Conservation (phyloP, 768 basidiomycete genomes). For the Wakefieldia striispora region DNA sequence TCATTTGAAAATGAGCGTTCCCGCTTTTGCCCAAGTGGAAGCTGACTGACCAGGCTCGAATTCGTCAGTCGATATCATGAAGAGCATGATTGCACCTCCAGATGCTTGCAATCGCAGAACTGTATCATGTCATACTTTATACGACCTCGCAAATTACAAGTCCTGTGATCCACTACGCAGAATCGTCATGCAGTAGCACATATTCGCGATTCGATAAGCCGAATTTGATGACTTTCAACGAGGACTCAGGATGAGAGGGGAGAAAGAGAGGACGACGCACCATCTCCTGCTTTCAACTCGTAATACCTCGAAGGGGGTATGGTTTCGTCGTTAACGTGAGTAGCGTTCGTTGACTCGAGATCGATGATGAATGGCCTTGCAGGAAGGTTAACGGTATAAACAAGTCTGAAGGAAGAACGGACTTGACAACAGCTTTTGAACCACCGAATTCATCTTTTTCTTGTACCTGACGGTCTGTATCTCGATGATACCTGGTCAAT, state of each 20-base stretch:
- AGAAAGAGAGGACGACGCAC: conserved; percentile 41
- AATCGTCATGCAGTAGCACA: conserved; percentile 81
- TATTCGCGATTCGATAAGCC: conserved; percentile 81
- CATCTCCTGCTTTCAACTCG: conserved; percentile 76
- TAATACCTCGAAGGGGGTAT: conserved; percentile 88
- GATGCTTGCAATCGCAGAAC: neutral
- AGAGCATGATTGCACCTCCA: neutral
- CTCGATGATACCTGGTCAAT: conserved; percentile 4
- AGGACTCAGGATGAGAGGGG: conserved; percentile 8
- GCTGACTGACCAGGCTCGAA: too few species aligned
- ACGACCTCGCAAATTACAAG: neutral
- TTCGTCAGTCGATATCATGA: neutral
- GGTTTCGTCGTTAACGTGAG: conserved; percentile 81
- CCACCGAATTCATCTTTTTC: conserved; percentile 88
- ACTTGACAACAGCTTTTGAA: conserved; percentile 82
- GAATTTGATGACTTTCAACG: conserved; percentile 72
- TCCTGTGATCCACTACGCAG: conserved; percentile 31
- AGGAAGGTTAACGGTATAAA: conserved; percentile 7
- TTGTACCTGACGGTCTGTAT: conserved; percentile 73
- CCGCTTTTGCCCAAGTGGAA: too few species aligned
- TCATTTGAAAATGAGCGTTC: too few species aligned
- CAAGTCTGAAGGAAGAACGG: conserved; percentile 30
- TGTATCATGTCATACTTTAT: neutral
- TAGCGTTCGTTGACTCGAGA: conserved; percentile 97
- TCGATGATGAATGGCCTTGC: conserved; percentile 93